Evolutionary conservation across 805 yeast genomes (phyloP).

Genomic region (Clavispora vitiphila): DNA sequence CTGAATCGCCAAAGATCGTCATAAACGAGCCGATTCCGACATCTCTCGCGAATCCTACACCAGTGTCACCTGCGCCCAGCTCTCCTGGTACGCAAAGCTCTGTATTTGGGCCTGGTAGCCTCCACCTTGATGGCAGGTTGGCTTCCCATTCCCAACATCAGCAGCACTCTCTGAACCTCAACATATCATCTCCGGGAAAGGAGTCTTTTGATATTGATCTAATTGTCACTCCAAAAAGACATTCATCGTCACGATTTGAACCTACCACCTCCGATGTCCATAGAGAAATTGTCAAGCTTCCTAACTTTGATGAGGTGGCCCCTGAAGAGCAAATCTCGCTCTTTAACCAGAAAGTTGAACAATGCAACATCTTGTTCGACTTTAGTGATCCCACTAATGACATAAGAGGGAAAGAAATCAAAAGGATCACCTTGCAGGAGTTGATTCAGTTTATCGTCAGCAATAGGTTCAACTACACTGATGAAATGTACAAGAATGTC

Average conservation of each 20-base stretch:
- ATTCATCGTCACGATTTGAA: conserved; percentile 87
- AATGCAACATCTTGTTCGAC: conserved; percentile 91
- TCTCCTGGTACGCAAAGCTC: conserved; percentile 5
- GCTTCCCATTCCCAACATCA: conserved; percentile 14
- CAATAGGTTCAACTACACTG: conserved; percentile 79
- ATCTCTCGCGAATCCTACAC: conserved; percentile 11
- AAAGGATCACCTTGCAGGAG: conserved; percentile 81
- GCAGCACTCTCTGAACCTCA: conserved; percentile 44
- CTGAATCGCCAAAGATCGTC: conserved; percentile 14
- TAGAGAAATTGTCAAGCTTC: conserved; percentile 62
- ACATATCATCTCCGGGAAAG: conserved; percentile 55
- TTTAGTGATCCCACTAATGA: conserved; percentile 91
- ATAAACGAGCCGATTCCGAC: conserved; percentile 16
- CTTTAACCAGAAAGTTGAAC: conserved; percentile 85
- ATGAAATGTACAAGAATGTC: conserved; percentile 83
- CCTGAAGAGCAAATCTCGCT: conserved; percentile 75
- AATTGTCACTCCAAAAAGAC: conserved; percentile 77
- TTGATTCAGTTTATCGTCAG: conserved; percentile 82
- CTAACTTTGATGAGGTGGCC: conserved; percentile 79
- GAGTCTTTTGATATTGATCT: conserved; percentile 74
- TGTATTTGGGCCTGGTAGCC: conserved; percentile 2
- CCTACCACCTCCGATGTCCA: conserved; percentile 45
- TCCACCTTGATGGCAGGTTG: conserved; percentile 11
- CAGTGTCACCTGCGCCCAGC: conserved; percentile 16
- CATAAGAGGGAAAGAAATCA: conserved; percentile 87